A percentile compares a stretch with the other conserved stretches of the same genome.
Conservation (phyloP, 805 yeast species). For the Yarrowia sp. region DNA sequence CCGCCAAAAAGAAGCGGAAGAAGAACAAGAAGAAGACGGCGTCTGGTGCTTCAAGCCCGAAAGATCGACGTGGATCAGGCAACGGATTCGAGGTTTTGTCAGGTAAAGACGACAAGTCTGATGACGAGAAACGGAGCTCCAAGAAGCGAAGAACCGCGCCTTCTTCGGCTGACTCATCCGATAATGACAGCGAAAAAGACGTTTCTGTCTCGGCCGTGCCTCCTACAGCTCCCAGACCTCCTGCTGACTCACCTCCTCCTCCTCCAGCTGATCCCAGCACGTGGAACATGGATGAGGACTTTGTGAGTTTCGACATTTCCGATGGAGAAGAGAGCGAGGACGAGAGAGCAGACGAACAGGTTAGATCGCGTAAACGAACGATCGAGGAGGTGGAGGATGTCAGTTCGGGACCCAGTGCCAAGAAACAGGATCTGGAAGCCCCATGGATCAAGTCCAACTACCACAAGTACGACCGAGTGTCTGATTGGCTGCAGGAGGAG, state of each 20-base stretch:
- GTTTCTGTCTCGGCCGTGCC: background rate
- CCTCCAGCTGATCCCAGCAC: slow-evolving; percentile 15
- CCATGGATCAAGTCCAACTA: slow-evolving; percentile 84
- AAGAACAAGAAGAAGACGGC: slow-evolving; percentile 14
- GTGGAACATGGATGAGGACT: slow-evolving; percentile 21
- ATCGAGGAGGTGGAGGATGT: slow-evolving; percentile 15
- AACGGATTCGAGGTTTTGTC: slow-evolving; percentile 4
- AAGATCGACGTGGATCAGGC: slow-evolving; percentile 3
- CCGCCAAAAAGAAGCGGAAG: background rate
- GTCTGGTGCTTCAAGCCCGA: background rate
- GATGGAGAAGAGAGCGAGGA: slow-evolving; percentile 3
- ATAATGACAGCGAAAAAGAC: background rate
- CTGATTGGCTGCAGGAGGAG: slow-evolving; percentile 85
- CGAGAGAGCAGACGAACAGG: background rate
- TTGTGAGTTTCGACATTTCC: slow-evolving; percentile 11
- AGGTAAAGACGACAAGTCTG: background rate
- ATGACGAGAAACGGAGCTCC: background rate
- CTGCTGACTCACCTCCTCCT: slow-evolving; percentile 11
- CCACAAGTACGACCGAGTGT: slow-evolving; percentile 68
- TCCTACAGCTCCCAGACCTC: background rate
- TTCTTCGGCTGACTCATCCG: background rate
- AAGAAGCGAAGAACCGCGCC: slow-evolving; percentile 1
- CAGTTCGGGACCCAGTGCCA: background rate
- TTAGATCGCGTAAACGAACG: slow-evolving; percentile 4
- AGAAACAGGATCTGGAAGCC: slow-evolving; percentile 38